These are phyloP conservation scores for Xylaria cubensis DNA, from an alignment of 495 filamentous ascomycete species.

Conservation along the genomic window DNA sequence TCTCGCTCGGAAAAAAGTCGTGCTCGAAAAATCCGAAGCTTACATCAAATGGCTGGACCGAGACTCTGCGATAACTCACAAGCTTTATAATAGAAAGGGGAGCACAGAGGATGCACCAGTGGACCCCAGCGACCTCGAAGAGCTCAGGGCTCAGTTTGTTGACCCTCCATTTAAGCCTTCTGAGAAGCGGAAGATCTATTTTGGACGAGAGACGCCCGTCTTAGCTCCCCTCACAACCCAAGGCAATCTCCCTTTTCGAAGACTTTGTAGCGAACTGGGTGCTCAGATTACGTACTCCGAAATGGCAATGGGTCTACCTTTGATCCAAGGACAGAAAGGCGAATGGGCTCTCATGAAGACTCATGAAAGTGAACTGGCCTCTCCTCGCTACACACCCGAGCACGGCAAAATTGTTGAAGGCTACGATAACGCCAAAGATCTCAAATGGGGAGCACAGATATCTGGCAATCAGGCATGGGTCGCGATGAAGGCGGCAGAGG, in stretches of 20 bases:
- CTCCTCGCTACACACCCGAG: conserved; percentile 61
- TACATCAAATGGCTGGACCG: conserved; percentile 78
- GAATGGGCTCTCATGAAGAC: conserved; percentile 96
- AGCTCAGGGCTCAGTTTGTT: conserved; percentile 77
- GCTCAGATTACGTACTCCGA: conserved; percentile 96
- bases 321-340: conserved; percentile 87
- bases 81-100: conserved; percentile 54
- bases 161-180: conserved; percentile 88
- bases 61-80: conserved; percentile 61
- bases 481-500: conserved; percentile 84
- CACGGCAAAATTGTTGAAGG: conserved; percentile 63
- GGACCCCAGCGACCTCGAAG: conserved; percentile 52
- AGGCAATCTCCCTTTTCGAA: conserved; percentile 95
- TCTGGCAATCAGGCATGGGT: conserved; percentile 87
- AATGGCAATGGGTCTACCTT: conserved; percentile 91
- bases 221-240: conserved; percentile 89
- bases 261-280: conserved; percentile 88
- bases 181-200: conserved; percentile 92
- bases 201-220: conserved; percentile 88
- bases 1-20: conserved; percentile 69
- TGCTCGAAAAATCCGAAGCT: conserved; percentile 72
- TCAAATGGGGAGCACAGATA: conserved; percentile 91
- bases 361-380: conserved; percentile 76
- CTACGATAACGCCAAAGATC: conserved; percentile 82
- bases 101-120: conserved; percentile 49